phyloP scores from a whole-genome alignment of 495 filamentous ascomycete species.

The Aspergillus baeticus region DNA sequence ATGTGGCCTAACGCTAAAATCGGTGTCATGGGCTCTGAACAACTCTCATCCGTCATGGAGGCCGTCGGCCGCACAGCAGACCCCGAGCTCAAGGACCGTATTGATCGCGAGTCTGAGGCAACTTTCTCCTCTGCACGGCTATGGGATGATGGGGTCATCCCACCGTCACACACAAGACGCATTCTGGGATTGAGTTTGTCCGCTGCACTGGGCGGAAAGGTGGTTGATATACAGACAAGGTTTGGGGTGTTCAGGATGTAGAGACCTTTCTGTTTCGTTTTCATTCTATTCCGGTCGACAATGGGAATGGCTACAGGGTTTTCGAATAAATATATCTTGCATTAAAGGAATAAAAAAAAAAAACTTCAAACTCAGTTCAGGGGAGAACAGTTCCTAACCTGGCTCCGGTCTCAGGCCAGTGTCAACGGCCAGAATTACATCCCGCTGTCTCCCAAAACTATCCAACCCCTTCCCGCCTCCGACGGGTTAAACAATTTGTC shows the following conservation, averaged over 20 bases:
- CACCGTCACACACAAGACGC: slow-evolving; percentile 79
- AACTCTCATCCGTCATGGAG: slow-evolving; percentile 90
- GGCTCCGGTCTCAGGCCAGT: too few relatives aligned
- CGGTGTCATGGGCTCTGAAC: slow-evolving; percentile 94
- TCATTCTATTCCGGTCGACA: background rate
- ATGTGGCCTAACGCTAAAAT: slow-evolving; percentile 98
- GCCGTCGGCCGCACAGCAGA: slow-evolving; percentile 85
- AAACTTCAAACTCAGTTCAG: too few relatives aligned
- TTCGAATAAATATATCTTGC: too few relatives aligned
- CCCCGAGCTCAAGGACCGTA: slow-evolving; percentile 75
- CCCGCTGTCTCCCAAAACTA: too few relatives aligned
- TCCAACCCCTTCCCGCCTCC: too few relatives aligned
- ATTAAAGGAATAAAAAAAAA: too few relatives aligned
- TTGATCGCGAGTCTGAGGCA: slow-evolving; percentile 88
- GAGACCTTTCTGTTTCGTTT: background rate
- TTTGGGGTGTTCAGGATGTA: slow-evolving; percentile 99
- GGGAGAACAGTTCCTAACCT: too few relatives aligned
- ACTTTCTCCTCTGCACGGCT: slow-evolving; percentile 83
- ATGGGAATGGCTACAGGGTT: too few relatives aligned
- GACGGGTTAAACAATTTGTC: too few relatives aligned
- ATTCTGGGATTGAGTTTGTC: slow-evolving; percentile 80
- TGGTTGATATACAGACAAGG: slow-evolving; percentile 61
- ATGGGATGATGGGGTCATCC: slow-evolving; percentile 97
- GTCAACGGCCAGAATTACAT: too few relatives aligned
- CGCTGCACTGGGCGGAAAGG: slow-evolving; percentile 70